Conservation (phyloP, 1,139 yeast species). For the Blastobotrys persicus region DNA sequence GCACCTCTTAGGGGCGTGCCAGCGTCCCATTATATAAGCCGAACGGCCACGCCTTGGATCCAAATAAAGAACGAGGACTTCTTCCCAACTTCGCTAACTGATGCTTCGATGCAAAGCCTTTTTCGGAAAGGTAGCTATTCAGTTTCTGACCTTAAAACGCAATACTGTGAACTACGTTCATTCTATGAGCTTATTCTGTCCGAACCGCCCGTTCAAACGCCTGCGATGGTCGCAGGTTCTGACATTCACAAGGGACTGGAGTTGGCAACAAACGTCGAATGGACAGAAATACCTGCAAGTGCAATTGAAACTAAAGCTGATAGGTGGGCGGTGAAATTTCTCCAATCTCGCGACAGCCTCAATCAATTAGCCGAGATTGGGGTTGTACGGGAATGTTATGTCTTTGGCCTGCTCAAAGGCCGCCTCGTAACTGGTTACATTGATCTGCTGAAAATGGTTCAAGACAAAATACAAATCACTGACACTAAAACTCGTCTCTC, state of each 20-base stretch:
- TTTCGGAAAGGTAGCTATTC: conserved; percentile 18
- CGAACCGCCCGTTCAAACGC: conserved; percentile 13
- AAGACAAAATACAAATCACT: conserved; percentile 23
- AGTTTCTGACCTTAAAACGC: conserved; percentile 32
- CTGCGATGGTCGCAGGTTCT: conserved; percentile 31
- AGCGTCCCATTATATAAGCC: background rate
- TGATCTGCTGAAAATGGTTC: conserved; percentile 25
- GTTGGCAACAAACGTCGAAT: conserved; percentile 16
- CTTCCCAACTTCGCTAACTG: conserved; percentile 9
- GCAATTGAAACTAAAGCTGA: conserved; percentile 19
- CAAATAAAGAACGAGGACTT: conserved; percentile 9
- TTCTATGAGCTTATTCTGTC: conserved; percentile 24
- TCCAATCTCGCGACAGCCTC: conserved; percentile 10
- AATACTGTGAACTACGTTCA: conserved; percentile 31
- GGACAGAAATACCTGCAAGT: conserved; percentile 13
- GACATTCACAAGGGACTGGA: conserved; percentile 33
- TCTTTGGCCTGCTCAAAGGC: conserved; percentile 30
- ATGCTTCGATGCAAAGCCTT: conserved; percentile 4
- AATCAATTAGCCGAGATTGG: conserved; percentile 10
- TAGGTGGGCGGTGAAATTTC: conserved; percentile 23
- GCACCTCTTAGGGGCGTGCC: background rate
- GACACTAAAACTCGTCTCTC: conserved; percentile 36
- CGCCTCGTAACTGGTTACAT: conserved; percentile 34
- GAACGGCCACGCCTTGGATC: background rate
- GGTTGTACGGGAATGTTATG: conserved; percentile 33